Evolutionary conservation across 2,329 filamentous ascomycete species (phyloP).

Genomic region (Sclerotinia subarctica): DNA sequence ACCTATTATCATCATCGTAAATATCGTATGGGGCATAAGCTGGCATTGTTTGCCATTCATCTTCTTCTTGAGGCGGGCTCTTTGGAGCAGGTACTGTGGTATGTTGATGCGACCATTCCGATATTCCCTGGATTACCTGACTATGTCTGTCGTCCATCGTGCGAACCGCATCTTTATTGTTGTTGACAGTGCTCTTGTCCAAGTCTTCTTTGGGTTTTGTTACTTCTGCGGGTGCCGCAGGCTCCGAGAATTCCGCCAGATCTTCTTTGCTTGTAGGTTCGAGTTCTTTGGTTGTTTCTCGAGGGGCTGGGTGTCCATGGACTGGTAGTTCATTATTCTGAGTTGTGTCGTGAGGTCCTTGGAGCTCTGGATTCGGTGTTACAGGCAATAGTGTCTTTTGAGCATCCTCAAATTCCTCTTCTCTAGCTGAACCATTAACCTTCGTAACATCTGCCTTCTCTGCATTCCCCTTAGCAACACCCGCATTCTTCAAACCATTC

Average conservation of each 20-base stretch:
- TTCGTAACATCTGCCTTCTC: conserved; percentile 23
- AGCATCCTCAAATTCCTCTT: conserved; percentile 44
- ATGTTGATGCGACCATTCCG: conserved; percentile 90
- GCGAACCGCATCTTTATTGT: not conserved
- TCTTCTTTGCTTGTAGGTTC: conserved; percentile 18
- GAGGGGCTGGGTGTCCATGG: conserved; percentile 6
- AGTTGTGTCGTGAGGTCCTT: conserved; percentile 20
- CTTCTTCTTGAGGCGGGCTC: conserved; percentile 58
- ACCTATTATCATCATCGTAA: conserved; percentile 87
- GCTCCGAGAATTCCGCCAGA: conserved; percentile 13
- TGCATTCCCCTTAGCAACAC: not conserved
- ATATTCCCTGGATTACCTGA: conserved; percentile 41
- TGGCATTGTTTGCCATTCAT: conserved; percentile 89
- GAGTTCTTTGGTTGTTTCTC: conserved; percentile 20
- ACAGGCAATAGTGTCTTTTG: conserved; percentile 36
- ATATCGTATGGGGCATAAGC: conserved; percentile 89
- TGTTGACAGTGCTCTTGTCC: conserved; percentile 12
- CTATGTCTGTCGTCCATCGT: not conserved
- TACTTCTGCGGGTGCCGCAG: conserved; percentile 7
- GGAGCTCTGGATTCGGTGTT: conserved; percentile 26
- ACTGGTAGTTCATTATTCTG: conserved; percentile 4
- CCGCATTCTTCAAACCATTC: conserved; percentile 16
- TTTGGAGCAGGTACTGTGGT: conserved; percentile 55
- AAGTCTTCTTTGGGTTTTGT: not conserved
- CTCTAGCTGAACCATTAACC: conserved; percentile 38